Evolutionary conservation across 2,329 filamentous ascomycete genomes (phyloP), one percentile per base, ranked within the genome.

Genomic region (Dothistroma septosporum): DNA sequence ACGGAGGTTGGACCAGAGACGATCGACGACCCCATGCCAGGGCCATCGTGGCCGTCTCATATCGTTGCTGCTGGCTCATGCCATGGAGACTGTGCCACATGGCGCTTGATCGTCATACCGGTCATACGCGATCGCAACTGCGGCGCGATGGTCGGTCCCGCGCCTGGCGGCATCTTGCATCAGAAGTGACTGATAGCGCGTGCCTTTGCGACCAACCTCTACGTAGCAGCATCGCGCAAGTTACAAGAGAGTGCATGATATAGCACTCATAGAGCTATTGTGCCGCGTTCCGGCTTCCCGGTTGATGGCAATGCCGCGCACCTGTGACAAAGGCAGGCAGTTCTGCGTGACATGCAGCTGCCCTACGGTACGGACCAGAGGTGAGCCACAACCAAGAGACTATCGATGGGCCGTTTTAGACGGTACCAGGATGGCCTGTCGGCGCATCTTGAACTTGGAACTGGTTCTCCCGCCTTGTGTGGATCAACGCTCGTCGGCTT

Each of bases 401-500:
- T 61, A 58, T 64, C 58, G 58, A 60, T 58, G 56, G 54, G 61
- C 63, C 59, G 61, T 59, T 59, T 61, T 55, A 47, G n/a, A 54
- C 31, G 32, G 60, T 61, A 61, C 61, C 61, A 65, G 62, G 62
- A 66, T 64, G 21, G 49, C 54, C 62, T 52, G 57, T 59, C 61
- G 55, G 55, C 56, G 59, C 53, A 61, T n/a, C 50, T 44, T 48
- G 60, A 56, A 31, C 52, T 60, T 61, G 55, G 61, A 61, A 62
- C 50, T 56, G 59, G 58, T 64, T 65, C 61, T 41, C 47, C 59
- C 53, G 50, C 47, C 44, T 53, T 55, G 57, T 59, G 61, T 65
- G 64, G 64, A 63, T 62, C 61, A 53, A 44, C 58, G 57, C 59
- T 62, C 54, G 62, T 54, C 61, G 61, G 61, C 58, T 61, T 66